Percentiles rank a stretch among this genome's conserved stretches.
Evolutionary conservation across 2,329 filamentous ascomycete species (phyloP).

Genomic region (Fusarium redolens): DNA sequence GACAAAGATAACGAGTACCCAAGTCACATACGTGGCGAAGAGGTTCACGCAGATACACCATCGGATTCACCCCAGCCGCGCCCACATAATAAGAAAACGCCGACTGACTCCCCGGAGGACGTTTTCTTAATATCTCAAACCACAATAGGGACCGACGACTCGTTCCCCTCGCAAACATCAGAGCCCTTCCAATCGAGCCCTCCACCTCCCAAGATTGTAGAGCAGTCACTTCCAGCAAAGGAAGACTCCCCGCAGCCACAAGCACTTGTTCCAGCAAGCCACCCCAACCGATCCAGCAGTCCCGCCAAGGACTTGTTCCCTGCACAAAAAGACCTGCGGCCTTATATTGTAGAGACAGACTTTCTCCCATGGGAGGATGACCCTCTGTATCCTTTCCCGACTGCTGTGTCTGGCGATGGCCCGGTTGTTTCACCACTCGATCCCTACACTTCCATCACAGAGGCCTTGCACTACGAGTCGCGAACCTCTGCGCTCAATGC

Average conservation of each 20-base stretch:
- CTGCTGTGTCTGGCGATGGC: conserved; percentile 15
- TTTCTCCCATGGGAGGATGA: conserved; percentile 70
- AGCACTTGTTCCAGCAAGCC: conserved; percentile 30
- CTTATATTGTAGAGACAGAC: conserved; percentile 65
- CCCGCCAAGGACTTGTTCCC: conserved; percentile 43
- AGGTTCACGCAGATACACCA: conserved; percentile 45
- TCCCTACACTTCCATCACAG: conserved; percentile 64
- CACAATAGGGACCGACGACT: conserved; percentile 53
- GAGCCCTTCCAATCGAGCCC: conserved; percentile 44
- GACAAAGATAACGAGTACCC: conserved; percentile 53
- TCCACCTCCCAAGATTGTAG: conserved; percentile 18
- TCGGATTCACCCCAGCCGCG: conserved; percentile 12
- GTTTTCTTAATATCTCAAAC: conserved; percentile 61
- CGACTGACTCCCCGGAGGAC: conserved; percentile 52
- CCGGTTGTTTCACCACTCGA: conserved; percentile 58
- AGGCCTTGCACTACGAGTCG: conserved; percentile 67
- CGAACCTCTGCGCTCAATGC: conserved; percentile 68
- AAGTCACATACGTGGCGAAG: conserved; percentile 59
- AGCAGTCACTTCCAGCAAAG: conserved; percentile 1
- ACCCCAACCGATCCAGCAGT: conserved; percentile 35
- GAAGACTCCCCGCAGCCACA: conserved; percentile 15
- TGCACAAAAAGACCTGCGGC: conserved; percentile 53
- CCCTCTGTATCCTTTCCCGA: conserved; percentile 64
- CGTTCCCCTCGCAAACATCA: conserved; percentile 47
- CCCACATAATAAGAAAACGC: not conserved